Base-by-base conservation (phyloP, 495 filamentous ascomycete species). In the Lasiosphaeriaceae sp. region DNA sequence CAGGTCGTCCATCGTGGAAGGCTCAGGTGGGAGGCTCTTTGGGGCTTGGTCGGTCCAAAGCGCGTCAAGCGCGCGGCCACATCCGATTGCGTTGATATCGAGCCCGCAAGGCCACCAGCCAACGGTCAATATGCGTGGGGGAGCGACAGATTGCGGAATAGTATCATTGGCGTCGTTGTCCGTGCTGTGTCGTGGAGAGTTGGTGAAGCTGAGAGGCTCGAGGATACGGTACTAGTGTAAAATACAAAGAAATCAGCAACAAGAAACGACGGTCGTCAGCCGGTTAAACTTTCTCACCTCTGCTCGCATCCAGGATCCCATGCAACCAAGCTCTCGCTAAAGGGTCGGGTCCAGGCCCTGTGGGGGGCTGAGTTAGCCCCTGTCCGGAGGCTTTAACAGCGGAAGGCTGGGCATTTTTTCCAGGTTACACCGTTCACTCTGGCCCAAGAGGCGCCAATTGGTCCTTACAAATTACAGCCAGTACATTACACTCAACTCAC, bases 1-100 rank as follows among this genome's bases (percentile, higher is more conserved):
- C 26, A 63, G 21, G 54, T 67, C 59, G 37, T 60, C 58, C 52
- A 56, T 53, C n/a, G 29, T 23, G 14, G n/a, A 31, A 9, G 22
- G 8, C 8, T 47, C 16, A n/a, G 5, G 14, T n/a, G 14, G n/a
- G 39, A 12, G 8, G 14, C 14, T 17, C 14, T 16, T 43, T 14
- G 39, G 12, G 39, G 5, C 39, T 14, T 5, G 14, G 39, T 17
- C 39, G 39, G n/a, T 14, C 12, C 39, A 17, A 14, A 12, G 5
- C 12, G 39, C 39, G 12, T 17, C n/a, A 14, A 17, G 12, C 39
- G 39, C 34, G 14, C 39, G 39, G 14, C 39, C 14, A 16, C n/a
- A 7, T 43, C 39, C 39, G 39, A 4, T 17, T 5, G 8, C 7
- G 26, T 9, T 31, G 26, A n/a, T n/a, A n/a, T n/a, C n/a, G n/a